Percentiles rank a stretch among this genome's conserved stretches.
Conservation (phyloP, 441 rosid species). For the Iberis amara region DNA sequence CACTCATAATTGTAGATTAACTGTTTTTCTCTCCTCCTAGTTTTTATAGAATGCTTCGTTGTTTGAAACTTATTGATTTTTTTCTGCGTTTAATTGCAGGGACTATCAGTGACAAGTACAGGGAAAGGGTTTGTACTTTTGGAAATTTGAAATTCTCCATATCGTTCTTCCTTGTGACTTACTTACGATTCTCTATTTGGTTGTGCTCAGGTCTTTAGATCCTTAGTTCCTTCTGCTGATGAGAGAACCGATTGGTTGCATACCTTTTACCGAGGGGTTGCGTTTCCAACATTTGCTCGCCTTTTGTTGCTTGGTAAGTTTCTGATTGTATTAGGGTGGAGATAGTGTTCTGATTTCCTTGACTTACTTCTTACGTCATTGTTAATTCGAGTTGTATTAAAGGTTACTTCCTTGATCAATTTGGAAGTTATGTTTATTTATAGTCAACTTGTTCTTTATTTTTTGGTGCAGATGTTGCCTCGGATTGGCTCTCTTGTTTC, state of each 20-base stretch:
- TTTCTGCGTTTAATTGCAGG: conserved; percentile 38
- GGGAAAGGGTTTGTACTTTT: conserved; percentile 47
- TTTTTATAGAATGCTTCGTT: no score
- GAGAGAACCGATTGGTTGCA: conserved; percentile 52
- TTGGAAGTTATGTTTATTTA: not conserved
- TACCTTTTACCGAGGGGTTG: conserved; percentile 65
- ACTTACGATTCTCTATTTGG: conserved; percentile 12
- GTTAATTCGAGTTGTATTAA: conserved; percentile 5
- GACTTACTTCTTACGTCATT: not conserved
- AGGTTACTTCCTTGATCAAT: conserved; percentile 7
- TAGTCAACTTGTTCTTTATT: conserved; percentile 19
- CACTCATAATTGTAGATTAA: not conserved
- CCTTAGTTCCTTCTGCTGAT: conserved; percentile 37
- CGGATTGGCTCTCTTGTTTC: conserved; percentile 88
- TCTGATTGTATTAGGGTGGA: not conserved
- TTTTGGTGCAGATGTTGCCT: conserved; percentile 67
- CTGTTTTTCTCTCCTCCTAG: not conserved
- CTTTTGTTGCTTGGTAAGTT: conserved; percentile 63
- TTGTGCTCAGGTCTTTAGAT: conserved; percentile 37
- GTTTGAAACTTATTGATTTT: no score
- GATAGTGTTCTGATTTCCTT: not conserved
- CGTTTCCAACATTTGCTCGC: conserved; percentile 64
- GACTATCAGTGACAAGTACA: conserved; percentile 42
- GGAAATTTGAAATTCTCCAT: not conserved
- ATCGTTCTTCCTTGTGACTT: conserved; percentile 6